Conservation (phyloP, 2,329 filamentous ascomycete species). For the Fusarium equiseti region DNA sequence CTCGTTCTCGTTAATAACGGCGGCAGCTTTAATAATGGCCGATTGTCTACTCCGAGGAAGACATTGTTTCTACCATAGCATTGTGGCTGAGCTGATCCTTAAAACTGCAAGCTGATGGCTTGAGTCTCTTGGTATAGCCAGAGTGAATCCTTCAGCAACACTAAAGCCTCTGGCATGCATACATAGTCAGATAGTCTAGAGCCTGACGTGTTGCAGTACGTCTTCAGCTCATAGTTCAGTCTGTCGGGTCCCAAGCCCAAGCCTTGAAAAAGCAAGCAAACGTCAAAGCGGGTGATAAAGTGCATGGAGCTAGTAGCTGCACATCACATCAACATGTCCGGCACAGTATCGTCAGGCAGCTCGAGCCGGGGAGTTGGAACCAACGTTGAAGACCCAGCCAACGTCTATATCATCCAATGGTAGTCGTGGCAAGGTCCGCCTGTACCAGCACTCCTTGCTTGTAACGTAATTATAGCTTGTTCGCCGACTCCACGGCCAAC, state of each 20-base stretch:
- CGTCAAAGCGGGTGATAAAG: conserved; percentile 34
- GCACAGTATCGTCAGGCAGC: conserved; percentile 7
- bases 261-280: conserved; percentile 30
- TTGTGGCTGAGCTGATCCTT: conserved; percentile 19
- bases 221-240: conserved; percentile 34
- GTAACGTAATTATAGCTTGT: neutral
- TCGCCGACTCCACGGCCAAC: conserved; percentile 6
- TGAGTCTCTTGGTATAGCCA: conserved; percentile 3
- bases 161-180: neutral
- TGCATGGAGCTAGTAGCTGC: conserved; percentile 14
- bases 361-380: conserved; percentile 9
- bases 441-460: neutral
- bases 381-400: conserved; percentile 17
- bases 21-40: conserved; percentile 15
- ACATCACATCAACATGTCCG: conserved; percentile 17
- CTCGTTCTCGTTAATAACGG: conserved; percentile 5
- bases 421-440: neutral
- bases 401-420: conserved; percentile 5
- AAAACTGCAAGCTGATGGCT: conserved; percentile 5
- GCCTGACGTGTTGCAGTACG: conserved; percentile 1
- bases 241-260: conserved; percentile 19
- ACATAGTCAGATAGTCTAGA: neutral
- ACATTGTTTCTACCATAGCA: conserved; percentile 10
- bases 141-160: conserved; percentile 3
- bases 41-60: conserved; percentile 9